Conservation (phyloP, 2,329 filamentous ascomycete genomes). For the Nigrospora oryzae region DNA sequence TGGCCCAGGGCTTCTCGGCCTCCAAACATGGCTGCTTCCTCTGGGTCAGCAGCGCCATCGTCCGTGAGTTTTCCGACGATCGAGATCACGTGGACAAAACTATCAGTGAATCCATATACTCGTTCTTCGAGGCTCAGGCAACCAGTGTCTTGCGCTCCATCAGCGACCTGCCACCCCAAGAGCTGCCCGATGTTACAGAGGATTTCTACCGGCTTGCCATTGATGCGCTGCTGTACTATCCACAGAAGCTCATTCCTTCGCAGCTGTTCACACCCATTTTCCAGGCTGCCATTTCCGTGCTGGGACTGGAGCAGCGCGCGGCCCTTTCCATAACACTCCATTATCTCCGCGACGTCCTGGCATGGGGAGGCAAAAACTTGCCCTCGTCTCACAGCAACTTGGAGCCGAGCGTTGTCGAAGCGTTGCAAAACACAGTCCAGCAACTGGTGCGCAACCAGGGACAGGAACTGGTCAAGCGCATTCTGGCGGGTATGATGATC, state of each 20-base stretch:
- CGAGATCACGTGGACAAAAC: slow-evolving; percentile 72
- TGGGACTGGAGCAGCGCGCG: slow-evolving; percentile 84
- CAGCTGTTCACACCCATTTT: slow-evolving; percentile 75
- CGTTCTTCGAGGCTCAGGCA: slow-evolving; percentile 90
- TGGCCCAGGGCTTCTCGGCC: slow-evolving; percentile 74
- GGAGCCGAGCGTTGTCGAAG: slow-evolving; percentile 51
- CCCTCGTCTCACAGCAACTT: slow-evolving; percentile 48
- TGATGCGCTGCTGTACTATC: slow-evolving; percentile 89
- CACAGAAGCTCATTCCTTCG: slow-evolving; percentile 73
- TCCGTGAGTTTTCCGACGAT: slow-evolving; percentile 91
- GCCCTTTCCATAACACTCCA: slow-evolving; percentile 87
- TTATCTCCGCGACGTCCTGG: slow-evolving; percentile 84
- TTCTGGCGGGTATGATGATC: slow-evolving; percentile 98
- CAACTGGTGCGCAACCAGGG: slow-evolving; percentile 63
- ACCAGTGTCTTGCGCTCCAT: slow-evolving; percentile 83
- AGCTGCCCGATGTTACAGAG: slow-evolving; percentile 80
- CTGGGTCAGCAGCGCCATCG: slow-evolving; percentile 94
- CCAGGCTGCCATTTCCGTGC: slow-evolving; percentile 75
- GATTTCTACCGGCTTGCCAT: slow-evolving; percentile 93
- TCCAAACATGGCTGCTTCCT: slow-evolving; percentile 94
- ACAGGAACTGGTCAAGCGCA: slow-evolving; percentile 73
- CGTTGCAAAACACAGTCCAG: slow-evolving; percentile 67
- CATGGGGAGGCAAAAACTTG: slow-evolving; percentile 73
- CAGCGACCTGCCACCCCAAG: slow-evolving; percentile 67
- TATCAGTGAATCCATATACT: slow-evolving; percentile 84